A percentile compares a stretch with the other conserved stretches of the same genome.
phyloP scores from a whole-genome alignment of 2,329 filamentous ascomycete species.

The Gnomoniopsis sp. region DNA sequence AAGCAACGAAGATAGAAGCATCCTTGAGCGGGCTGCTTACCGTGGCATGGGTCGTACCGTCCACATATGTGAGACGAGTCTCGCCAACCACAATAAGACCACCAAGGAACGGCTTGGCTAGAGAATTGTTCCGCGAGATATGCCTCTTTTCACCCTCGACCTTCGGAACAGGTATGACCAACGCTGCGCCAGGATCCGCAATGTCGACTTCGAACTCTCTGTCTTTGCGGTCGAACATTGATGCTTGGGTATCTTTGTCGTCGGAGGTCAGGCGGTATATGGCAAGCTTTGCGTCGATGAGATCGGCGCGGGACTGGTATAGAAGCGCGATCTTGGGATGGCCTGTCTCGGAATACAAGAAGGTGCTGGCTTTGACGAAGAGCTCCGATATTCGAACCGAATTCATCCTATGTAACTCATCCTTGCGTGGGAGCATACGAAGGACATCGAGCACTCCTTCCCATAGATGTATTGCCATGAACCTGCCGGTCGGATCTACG shows the following conservation, averaged over 20 bases:
- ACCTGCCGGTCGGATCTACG: slow-evolving; percentile 73
- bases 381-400: slow-evolving; percentile 57
- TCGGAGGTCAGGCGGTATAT: slow-evolving; percentile 58
- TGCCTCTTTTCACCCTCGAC: slow-evolving; percentile 57
- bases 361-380: slow-evolving; percentile 56
- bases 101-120: slow-evolving; percentile 57
- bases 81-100: slow-evolving; percentile 75
- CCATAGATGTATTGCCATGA: slow-evolving; percentile 57
- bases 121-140: slow-evolving; percentile 52
- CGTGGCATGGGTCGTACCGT: slow-evolving; percentile 68
- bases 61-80: slow-evolving; percentile 80
- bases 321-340: slow-evolving; percentile 57
- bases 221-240: slow-evolving; percentile 55
- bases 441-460: slow-evolving; percentile 57
- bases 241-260: slow-evolving; percentile 52
- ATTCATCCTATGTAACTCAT: slow-evolving; percentile 46
- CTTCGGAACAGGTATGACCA: slow-evolving; percentile 60
- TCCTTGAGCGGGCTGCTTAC: slow-evolving; percentile 65
- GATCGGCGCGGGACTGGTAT: slow-evolving; percentile 51
- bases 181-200: slow-evolving; percentile 52
- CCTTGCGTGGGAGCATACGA: slow-evolving; percentile 46
- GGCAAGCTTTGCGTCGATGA: slow-evolving; percentile 52
- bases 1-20: slow-evolving; percentile 84
- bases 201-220: slow-evolving; percentile 53
- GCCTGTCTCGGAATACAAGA: slow-evolving; percentile 55